Evolutionary conservation across 805 yeast genomes (phyloP), one percentile per base, ranked within the genome.

Genomic region (Ogataea paraovalis): DNA sequence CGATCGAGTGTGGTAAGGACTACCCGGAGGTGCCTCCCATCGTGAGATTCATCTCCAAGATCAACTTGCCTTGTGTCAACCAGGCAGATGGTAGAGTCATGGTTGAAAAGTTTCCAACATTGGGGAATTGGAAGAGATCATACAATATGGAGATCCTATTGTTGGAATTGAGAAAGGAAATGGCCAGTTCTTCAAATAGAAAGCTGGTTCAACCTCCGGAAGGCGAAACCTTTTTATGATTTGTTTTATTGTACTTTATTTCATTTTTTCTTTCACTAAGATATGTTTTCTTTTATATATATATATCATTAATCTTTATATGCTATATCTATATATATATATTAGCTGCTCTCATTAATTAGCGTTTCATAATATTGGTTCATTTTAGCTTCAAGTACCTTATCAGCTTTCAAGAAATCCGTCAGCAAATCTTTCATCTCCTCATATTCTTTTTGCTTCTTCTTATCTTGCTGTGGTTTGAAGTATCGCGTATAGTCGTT

Each of bases 11-110:
- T 65, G 97, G 90, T 19, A 81, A 79, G 4, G 71, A 75, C 6
- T 94, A 94, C 65, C 99, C 99, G 1, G 94, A 87, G 51, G 65
- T 76, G 56, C 97, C 99, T 3, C 99, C 99, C 14, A 64, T 66
- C 37, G 92, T 94, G 39, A 76, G 71, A 55, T 94, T 94, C 62
- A 72, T 85, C 18, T 85, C 96, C 34, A 86, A 84, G 71, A 80
- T 94, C 56, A 94, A 92, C 65, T 74, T 94, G 48, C 97, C 97
- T 0, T 90, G 96, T 61, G 97, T 94, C n/a, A 85, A 85, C 64
- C 72, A 60, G 28, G 56, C 62, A 39, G 76, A 70, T 61, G 99
- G 84, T 39, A 72, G 66, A 47, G 80, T 86, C 2, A 70, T 75
- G 22, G 61, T 75, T 10, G 51, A 66, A 9, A 74, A 74, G 53